Evolutionary conservation across 257 asterid genomes (phyloP), one percentile per base, ranked within the genome.

Genomic region (Anisodus acutangulus): DNA sequence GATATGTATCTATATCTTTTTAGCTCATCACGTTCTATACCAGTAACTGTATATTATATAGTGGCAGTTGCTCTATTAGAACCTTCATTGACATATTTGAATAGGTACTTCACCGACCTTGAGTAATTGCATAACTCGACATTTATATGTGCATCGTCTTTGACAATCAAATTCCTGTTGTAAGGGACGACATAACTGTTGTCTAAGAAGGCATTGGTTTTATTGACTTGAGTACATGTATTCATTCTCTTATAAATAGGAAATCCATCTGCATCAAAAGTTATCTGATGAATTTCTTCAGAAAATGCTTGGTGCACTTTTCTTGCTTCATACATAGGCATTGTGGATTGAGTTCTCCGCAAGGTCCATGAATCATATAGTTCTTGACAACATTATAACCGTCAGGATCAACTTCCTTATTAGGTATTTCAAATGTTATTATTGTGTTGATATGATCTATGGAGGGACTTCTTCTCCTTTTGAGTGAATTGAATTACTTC

Each of bases 261-360:
- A 11, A 49, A 41, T 12, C 82, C 43, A 49, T 78, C 41, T 49
- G 26, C n/a, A 47, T 43, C 60, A 8, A 10, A 26, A 6, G 19
- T 10, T 9, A 26, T 78, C 12, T 22, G 47, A 9, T 47, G 19
- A 78, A 53, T 9, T 17, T 78, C 17, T 51, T 41, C 8, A 7
- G 66, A 3, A 45, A 78, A 49, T 26, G 64, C 1, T 47, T 53
- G 16, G 66, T 47, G 63, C 66, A 78, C 17, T 78, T 78, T 49
- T 26, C 51, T 19, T 78, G 19, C 45, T 49, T 59, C 67, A 26
- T 78, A 51, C 82, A 78, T 26, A 19, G 82, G 51, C 51, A 78
- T 12, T 26, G 3, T 19, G 51, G 59, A 35, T 60, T 60, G 37
- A 60, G 6, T 11, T n/a, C 37, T 60, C 67, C 37, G 0, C 37